phyloP scores from a whole-genome alignment of 495 filamentous ascomycete genomes.

The Annulohypoxylon stygium region DNA sequence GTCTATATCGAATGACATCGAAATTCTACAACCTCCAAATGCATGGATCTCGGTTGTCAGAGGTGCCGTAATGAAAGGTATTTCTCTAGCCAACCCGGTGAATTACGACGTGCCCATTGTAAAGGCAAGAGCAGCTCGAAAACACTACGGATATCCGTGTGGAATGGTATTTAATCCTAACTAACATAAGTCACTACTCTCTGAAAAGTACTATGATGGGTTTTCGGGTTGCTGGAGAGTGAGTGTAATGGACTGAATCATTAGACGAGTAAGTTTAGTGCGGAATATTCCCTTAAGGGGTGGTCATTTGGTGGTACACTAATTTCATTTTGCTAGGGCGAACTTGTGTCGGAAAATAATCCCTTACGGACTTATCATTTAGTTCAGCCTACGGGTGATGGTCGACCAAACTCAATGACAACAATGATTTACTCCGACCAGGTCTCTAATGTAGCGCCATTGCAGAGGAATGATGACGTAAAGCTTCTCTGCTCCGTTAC shows the following conservation, averaged over 20 bases:
- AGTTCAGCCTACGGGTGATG: too few species aligned
- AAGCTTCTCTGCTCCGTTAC: neutral
- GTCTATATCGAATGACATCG: neutral
- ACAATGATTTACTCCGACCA: neutral
- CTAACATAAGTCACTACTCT: neutral
- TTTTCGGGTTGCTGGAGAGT: neutral
- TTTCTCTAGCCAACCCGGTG: neutral
- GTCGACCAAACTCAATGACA: neutral
- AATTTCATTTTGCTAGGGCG: too few species aligned
- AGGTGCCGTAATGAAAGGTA: neutral
- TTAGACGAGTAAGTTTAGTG: neutral
- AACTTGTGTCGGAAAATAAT: slow-evolving; percentile 3
- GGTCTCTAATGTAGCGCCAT: neutral
- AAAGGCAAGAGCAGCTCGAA: neutral
- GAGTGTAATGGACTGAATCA: neutral
- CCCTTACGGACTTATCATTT: neutral
- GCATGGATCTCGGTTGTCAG: neutral
- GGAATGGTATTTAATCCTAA: neutral
- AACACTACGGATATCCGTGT: neutral
- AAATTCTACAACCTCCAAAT: neutral
- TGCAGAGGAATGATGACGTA: neutral
- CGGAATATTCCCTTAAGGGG: neutral
- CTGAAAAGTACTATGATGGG: neutral
- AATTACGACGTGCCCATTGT: neutral
- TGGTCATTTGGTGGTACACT: too few species aligned